These are phyloP conservation scores for Eugenia klotzschiana DNA, from an alignment of 441 rosid species.

Conservation along the genomic window DNA sequence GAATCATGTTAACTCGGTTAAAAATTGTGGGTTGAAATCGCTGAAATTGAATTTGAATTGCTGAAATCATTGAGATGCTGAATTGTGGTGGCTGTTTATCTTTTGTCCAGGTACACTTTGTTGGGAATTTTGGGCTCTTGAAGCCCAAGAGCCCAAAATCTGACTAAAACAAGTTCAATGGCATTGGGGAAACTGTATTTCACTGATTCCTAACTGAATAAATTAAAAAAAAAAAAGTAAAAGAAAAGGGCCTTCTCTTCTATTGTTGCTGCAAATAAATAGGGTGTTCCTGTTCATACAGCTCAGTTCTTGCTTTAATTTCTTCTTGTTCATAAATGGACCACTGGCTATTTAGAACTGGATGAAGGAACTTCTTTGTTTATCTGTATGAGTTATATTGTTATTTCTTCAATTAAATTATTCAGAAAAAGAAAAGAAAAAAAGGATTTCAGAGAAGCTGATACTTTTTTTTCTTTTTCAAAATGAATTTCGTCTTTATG, in stretches of 20 bases:
- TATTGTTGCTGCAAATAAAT: not conserved
- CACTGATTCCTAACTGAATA: not conserved
- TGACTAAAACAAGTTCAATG: not conserved
- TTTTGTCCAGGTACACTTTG: not conserved
- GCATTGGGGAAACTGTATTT: not conserved
- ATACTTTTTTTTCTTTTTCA: not conserved
- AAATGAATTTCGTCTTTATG: not conserved
- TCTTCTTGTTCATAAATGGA: not conserved
- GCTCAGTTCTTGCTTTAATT: not conserved
- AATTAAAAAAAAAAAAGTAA: not conserved
- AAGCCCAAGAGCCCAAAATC: not conserved
- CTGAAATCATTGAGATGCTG: not conserved
- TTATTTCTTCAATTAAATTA: not conserved
- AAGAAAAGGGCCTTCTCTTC: not conserved
- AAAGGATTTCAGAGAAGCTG: not conserved
- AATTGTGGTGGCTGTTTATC: not conserved
- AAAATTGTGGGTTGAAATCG: not conserved
- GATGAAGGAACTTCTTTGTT: not conserved
- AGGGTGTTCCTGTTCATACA: not conserved
- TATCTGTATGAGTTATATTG: not conserved
- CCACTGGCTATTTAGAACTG: not conserved
- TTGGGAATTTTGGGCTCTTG: not conserved
- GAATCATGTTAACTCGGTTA: not conserved
- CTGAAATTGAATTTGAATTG: not conserved
- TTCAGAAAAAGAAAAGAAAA: not conserved